phyloP scores from a whole-genome alignment of 1,284 basidiomycete genomes.

The Cutaneotrichosporon cavernicola region DNA sequence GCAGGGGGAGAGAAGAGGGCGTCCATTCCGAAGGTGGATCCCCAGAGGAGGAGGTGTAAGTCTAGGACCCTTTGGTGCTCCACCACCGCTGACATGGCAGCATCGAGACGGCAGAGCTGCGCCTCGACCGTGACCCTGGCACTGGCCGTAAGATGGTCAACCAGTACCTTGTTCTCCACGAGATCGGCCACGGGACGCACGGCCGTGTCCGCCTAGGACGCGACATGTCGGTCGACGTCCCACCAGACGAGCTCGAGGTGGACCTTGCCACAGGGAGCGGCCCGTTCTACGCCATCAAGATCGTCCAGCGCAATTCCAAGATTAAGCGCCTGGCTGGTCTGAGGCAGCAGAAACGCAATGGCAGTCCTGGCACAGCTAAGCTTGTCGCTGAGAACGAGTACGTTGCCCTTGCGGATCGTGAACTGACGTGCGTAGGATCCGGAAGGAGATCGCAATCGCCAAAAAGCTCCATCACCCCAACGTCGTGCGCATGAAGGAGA shows the following conservation, averaged over 20 bases:
- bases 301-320: constrained; percentile 67
- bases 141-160: constrained; percentile 64
- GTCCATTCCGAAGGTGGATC: constrained; percentile 11
- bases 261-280: constrained; percentile 25
- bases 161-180: constrained; percentile 66
- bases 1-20: constrained; percentile 6
- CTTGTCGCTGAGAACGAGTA: constrained; percentile 55
- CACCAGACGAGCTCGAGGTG: constrained; percentile 23
- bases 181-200: constrained; percentile 76
- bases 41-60: constrained; percentile 38
- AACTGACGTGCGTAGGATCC: constrained; percentile 51
- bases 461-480: constrained; percentile 91
- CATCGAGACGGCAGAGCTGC: constrained; percentile 61
- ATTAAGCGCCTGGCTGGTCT: constrained; percentile 62
- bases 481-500: constrained; percentile 86
- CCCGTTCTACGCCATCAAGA: constrained; percentile 64
- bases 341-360: constrained; percentile 30
- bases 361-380: constrained; percentile 56
- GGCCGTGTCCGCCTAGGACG: constrained; percentile 73
- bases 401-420: constrained; percentile 17
- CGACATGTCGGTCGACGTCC: constrained; percentile 55
- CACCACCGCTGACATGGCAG: constrained; percentile 23
- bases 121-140: constrained; percentile 47
- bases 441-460: constrained; percentile 95
- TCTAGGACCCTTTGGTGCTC: constrained; percentile 7